Evolutionary conservation across 371 early-diverging fungal genomes (phyloP), one percentile per base, ranked within the genome.

Genomic region (Blastocladiella emersonii): DNA sequence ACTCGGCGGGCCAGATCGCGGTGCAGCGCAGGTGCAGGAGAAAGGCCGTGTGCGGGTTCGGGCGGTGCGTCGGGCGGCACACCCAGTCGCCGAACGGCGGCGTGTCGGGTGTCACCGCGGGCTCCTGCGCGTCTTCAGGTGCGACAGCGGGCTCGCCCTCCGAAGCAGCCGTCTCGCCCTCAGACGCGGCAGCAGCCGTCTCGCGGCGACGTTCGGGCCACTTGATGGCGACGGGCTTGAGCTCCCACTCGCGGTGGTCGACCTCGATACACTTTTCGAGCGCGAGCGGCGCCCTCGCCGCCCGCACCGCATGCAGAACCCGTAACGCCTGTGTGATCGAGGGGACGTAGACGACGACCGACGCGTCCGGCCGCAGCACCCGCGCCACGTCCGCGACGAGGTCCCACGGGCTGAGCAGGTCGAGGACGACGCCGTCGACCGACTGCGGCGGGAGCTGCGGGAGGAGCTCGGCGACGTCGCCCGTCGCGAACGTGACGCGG

Each of bases 281-380:
- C 2, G 76, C 71, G 35, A 85, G 61, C 0, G 78, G 81, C 62
- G 75, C 67, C 34, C 56, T 13, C 17, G 13, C 17, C 19, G 17
- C 49, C 34, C 72, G 69, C 41, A 80, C 72, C 49, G 69, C 60
- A n/a, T 77, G 71, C 1, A 78, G 75, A 49, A 86, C 63, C 2
- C 80, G 74, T 39, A 87, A 65, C 21, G 86, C 82, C 64, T 88
- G 89, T 1, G 89, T 85, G 80, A 88, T 86, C 64, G 82, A 87
- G 32, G 88, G 88, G 57, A 88, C 68, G 66, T 87, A 88, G 57
- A 86, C 81, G 6, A 86, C 80, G 56, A 79, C 68, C 57, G 78
- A 83, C 4, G 86, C 76, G 67, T 25, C 48, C 30, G 56, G n/a
- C n/a, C 74, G 72, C 39, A 87, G 67, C 25, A 70, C 69, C 6